These are phyloP conservation scores for Vitis rupestris DNA, from an alignment of 164 flowering plant genomes.

Conservation along the genomic window DNA sequence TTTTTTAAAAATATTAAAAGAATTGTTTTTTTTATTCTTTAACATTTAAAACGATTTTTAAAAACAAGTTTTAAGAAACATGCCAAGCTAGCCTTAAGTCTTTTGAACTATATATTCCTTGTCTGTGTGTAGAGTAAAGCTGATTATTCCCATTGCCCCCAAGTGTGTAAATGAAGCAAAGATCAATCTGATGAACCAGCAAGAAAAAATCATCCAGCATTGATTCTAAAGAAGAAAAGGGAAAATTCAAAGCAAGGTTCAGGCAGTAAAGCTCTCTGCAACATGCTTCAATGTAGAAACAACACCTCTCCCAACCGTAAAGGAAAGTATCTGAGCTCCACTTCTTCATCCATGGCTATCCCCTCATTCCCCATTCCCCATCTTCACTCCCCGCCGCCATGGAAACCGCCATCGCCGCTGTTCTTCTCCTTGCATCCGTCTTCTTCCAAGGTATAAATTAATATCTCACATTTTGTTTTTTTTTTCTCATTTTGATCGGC, in stretches of 20 bases:
- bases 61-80: too few species aligned
- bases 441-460: constrained; percentile 19
- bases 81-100: too few species aligned
- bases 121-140: too few species aligned
- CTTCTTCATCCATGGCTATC: constrained; percentile 8
- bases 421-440: constrained; percentile 13
- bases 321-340: constrained; percentile 26
- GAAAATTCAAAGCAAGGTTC: constrained; percentile 2
- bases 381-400: neutral
- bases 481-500: neutral
- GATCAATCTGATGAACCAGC: too few species aligned
- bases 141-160: too few species aligned
- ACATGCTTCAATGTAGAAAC: neutral
- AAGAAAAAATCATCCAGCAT: too few species aligned
- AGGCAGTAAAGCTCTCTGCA: constrained; percentile 2
- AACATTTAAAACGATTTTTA: too few species aligned
- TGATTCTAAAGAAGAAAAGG: too few species aligned
- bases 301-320: constrained; percentile 10
- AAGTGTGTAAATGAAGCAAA: too few species aligned
- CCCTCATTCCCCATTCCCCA: neutral
- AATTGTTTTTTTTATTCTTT: too few species aligned
- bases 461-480: neutral
- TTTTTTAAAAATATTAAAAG: too few species aligned
- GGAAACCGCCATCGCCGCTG: neutral
- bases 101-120: too few species aligned